Conservation (phyloP, 2,329 filamentous ascomycete species). For the Daldinia sp. region DNA sequence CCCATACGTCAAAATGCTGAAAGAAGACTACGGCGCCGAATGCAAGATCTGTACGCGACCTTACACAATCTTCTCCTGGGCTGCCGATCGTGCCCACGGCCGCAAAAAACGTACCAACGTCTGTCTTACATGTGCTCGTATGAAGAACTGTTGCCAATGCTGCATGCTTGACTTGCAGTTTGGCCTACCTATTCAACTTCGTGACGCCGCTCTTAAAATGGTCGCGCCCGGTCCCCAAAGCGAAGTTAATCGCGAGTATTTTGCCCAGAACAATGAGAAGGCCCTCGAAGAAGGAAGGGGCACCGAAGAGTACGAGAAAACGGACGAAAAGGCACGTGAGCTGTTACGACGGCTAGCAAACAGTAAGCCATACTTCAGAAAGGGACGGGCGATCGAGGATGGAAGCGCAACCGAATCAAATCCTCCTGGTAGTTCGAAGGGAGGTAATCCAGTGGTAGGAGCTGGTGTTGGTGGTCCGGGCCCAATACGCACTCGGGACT, state of each 20-base stretch:
- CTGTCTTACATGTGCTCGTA: slow-evolving; percentile 92
- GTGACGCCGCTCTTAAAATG: slow-evolving; percentile 97
- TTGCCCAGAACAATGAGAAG: slow-evolving; percentile 95
- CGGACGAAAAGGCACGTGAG: slow-evolving; percentile 94
- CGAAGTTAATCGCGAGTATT: slow-evolving; percentile 95
- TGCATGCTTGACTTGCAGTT: slow-evolving; percentile 99
- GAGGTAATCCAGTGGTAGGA: slow-evolving; percentile 57
- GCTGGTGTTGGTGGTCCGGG: slow-evolving; percentile 71
- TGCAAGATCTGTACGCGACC: slow-evolving; percentile 91
- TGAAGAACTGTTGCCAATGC: slow-evolving; percentile 99
- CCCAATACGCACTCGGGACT: slow-evolving; percentile 79
- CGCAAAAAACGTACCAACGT: slow-evolving; percentile 95
- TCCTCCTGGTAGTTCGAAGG: slow-evolving; percentile 47
- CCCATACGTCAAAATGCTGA: slow-evolving; percentile 98
- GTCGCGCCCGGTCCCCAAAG: slow-evolving; percentile 92
- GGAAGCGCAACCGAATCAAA: slow-evolving; percentile 51
- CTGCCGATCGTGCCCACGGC: slow-evolving; percentile 83
- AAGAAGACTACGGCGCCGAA: slow-evolving; percentile 92
- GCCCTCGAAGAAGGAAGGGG: slow-evolving; percentile 91
- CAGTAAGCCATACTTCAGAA: slow-evolving; percentile 95
- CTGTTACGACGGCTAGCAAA: slow-evolving; percentile 83
- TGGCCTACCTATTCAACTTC: slow-evolving; percentile 90
- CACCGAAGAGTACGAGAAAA: slow-evolving; percentile 93
- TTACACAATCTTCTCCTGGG: slow-evolving; percentile 96
- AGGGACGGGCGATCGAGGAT: slow-evolving; percentile 78